A percentile compares a stretch with the other conserved stretches of the same genome.
Evolutionary conservation across 495 filamentous ascomycete genomes (phyloP).

Genomic region (Xylaria sp.): DNA sequence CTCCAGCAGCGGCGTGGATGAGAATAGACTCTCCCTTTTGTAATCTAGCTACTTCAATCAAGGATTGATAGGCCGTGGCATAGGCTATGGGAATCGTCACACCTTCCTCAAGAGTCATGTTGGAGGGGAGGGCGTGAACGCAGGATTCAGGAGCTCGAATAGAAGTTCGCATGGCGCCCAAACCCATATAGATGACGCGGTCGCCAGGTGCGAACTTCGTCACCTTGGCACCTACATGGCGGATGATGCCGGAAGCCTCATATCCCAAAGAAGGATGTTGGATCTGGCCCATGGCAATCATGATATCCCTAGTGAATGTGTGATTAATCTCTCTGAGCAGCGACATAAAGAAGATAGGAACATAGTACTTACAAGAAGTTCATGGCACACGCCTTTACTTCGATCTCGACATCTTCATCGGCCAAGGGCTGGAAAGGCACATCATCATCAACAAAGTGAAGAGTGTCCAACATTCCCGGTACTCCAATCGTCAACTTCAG

Average conservation of each 20-base stretch:
- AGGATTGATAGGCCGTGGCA: conserved; percentile 56
- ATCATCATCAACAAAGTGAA: conserved; percentile 42
- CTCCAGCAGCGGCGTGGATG: conserved; percentile 55
- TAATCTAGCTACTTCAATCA: conserved; percentile 41
- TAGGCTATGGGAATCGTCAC: conserved; percentile 57
- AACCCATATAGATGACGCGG: conserved; percentile 25
- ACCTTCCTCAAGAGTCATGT: conserved; percentile 30
- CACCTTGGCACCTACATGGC: conserved; percentile 18
- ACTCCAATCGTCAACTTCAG: conserved; percentile 43
- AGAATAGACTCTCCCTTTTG: conserved; percentile 52
- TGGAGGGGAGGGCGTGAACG: conserved; percentile 1
- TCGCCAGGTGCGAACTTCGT: conserved; percentile 31
- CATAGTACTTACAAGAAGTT: conserved; percentile 37
- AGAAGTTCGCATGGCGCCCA: conserved; percentile 21
- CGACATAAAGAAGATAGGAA: conserved; percentile 25
- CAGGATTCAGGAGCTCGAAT: conserved; percentile 5
- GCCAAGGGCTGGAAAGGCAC: conserved; percentile 29
- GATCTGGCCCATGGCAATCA: conserved; percentile 58
- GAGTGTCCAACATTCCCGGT: conserved; percentile 41
- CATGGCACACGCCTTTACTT: conserved; percentile 51
- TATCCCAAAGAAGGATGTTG: conserved; percentile 43
- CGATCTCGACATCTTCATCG: conserved; percentile 49
- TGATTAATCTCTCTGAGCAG: conserved; percentile 30
- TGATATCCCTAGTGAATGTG: conserved; percentile 47
- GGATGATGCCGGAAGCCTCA: conserved; percentile 44